phyloP scores from a whole-genome alignment of 2,329 filamentous ascomycete genomes.

The Allantophomopsis cytisporea region DNA sequence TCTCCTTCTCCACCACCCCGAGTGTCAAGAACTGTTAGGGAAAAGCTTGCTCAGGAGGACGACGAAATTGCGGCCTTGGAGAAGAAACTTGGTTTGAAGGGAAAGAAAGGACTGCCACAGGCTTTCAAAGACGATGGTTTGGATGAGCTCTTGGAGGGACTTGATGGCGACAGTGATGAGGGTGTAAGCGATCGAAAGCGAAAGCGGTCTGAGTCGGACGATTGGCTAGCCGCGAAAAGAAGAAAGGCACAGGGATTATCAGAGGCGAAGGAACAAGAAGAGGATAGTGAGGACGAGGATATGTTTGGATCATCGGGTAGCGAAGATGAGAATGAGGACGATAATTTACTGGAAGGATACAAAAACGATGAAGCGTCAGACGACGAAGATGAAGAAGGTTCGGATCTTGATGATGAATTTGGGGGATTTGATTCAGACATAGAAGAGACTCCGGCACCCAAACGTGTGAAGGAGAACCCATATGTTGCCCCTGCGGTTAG shows the following conservation, averaged over 20 bases:
- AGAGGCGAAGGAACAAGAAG: slow-evolving; percentile 12
- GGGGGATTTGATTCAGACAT: slow-evolving; percentile 24
- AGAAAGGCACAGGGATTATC: slow-evolving; percentile 23
- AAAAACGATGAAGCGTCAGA: slow-evolving; percentile 8
- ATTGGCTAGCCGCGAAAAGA: slow-evolving; percentile 46
- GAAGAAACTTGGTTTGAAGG: slow-evolving; percentile 69
- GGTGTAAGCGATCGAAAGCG: slow-evolving; percentile 33
- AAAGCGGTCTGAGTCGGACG: slow-evolving; percentile 41
- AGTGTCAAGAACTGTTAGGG: slow-evolving; percentile 28
- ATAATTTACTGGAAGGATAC: slow-evolving; percentile 6
- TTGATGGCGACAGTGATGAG: slow-evolving; percentile 40
- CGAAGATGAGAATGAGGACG: slow-evolving; percentile 14
- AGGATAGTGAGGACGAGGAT: slow-evolving; percentile 12
- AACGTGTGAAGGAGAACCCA: slow-evolving; percentile 62
- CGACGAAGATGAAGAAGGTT: slow-evolving; percentile 3
- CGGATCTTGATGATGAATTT: slow-evolving; percentile 18
- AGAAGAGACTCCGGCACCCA: slow-evolving; percentile 11
- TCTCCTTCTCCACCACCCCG: slow-evolving; percentile 8
- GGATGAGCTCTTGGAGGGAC: slow-evolving; percentile 59
- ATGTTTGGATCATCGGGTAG: slow-evolving; percentile 17
- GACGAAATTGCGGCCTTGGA: slow-evolving; percentile 80
- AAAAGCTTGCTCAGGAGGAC: slow-evolving; percentile 66
- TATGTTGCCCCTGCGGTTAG: slow-evolving; percentile 60
- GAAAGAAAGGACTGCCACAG: slow-evolving; percentile 60
- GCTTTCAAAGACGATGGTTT: slow-evolving; percentile 73